phyloP scores from a whole-genome alignment of 129 eudicot species.

The Kitagawia praeruptora region DNA sequence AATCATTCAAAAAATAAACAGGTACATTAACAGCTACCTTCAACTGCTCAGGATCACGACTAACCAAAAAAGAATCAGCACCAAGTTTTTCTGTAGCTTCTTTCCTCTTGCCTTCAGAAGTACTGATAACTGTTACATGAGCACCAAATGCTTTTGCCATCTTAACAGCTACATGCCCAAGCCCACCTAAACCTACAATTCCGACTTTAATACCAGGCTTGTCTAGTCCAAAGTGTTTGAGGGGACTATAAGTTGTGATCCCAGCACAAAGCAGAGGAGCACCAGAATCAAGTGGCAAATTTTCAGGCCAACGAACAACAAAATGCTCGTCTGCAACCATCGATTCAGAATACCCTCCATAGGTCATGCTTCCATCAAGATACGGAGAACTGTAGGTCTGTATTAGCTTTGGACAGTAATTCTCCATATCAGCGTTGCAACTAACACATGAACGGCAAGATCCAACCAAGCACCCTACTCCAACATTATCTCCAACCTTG shows the following conservation, averaged over 20 bases:
- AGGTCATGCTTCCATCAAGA: neutral
- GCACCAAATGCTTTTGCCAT: constrained; percentile 18
- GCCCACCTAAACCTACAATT: constrained; percentile 14
- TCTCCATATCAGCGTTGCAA: neutral
- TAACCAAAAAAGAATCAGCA: constrained; percentile 18
- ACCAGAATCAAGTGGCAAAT: constrained; percentile 6
- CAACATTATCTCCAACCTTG: constrained; percentile 9
- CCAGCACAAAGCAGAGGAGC: constrained; percentile 13
- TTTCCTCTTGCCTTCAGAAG: constrained; percentile 12
- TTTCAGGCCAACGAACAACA: neutral
- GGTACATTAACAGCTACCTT: neutral
- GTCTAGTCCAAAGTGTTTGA: constrained; percentile 6
- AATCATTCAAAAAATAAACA: neutral
- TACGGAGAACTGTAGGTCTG: neutral
- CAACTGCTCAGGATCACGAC: constrained; percentile 11
- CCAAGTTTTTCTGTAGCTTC: constrained; percentile 14
- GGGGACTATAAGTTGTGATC: constrained; percentile 12
- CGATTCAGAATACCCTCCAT: constrained; percentile 1
- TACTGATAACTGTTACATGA: constrained; percentile 19
- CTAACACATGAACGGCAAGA: neutral
- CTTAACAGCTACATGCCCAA: constrained; percentile 21
- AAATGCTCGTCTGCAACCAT: constrained; percentile 2
- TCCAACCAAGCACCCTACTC: constrained; percentile 8
- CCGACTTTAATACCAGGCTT: constrained; percentile 7
- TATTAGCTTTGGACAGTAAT: constrained; percentile 1